Base-by-base conservation (phyloP, 2,329 filamentous ascomycete genomes). In the Cercospora brassicicola region DNA sequence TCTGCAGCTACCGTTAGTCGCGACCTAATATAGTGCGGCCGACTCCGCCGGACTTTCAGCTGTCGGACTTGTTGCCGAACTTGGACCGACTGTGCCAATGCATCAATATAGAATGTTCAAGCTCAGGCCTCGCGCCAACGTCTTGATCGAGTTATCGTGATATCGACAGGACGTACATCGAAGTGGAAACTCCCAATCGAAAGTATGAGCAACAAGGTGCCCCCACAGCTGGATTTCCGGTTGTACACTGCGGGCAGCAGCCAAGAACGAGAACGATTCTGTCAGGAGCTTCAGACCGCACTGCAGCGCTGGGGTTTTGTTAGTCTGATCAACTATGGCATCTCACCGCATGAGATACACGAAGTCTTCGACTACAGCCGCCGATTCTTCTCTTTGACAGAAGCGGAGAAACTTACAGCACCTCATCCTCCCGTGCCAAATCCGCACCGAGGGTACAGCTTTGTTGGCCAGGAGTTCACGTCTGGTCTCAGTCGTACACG, bases 361-460 rank as follows among this genome's bases (percentile, higher is more conserved):
- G n/a, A 57, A 23, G 53, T 69, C 13, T 69, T 69, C 39, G 42
- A 64, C 8, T 45, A 64, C 51, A 69, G 67, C 60, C 48, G 55
- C 23, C 26, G 23, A 10, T 69, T 69, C 56, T 69, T 69, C 60
- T 59, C 60, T 11, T 28, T 69, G 39, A 33, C 59, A 51, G 26
- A 69, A 10, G 53, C 28, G 28, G 36, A 64, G 18, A 69, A 69
- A 55, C 66, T 64, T 60, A 59, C 64, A 8, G 64, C 56, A 30
- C 59, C 67, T 2, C 67, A 69, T 53, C 64, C 64, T 26, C 59
- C 67, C 20, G 45, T 48, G 10, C 59, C 67, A 13, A 67, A 69
- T 62, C 67, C 67, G 26, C 67, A 69, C 26, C 59, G 67, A 56
- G 67, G 67, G n/a, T 69, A 67, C 59, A 64, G 59, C 42, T 67